phyloP scores from a whole-genome alignment of 768 basidiomycete species.

The Mycena latifolia region DNA sequence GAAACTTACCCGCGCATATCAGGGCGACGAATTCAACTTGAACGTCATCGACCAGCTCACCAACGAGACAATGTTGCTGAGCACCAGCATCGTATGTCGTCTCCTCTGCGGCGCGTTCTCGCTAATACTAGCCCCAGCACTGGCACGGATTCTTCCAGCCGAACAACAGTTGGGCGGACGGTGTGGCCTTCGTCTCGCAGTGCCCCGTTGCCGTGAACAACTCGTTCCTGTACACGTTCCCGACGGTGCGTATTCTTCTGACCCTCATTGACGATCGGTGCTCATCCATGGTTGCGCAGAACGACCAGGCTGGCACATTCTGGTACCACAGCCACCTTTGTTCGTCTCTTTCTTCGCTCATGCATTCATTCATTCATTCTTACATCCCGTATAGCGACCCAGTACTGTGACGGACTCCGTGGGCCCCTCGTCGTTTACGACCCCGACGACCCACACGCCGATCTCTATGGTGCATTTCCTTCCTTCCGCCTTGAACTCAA shows the following conservation, averaged over 20 bases:
- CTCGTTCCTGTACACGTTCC: slow-evolving; percentile 21
- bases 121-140: slow-evolving; percentile 8
- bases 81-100: slow-evolving; percentile 4
- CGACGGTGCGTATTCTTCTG: not conserved
- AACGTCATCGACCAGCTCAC: slow-evolving; percentile 16
- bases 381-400: slow-evolving; percentile 33
- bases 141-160: slow-evolving; percentile 26
- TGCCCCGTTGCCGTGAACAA: slow-evolving; percentile 13
- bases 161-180: slow-evolving; percentile 19
- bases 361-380: too few relatives aligned
- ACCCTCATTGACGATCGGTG: too few relatives aligned
- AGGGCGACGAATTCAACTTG: slow-evolving; percentile 20
- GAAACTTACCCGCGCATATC: not conserved
- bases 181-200: slow-evolving; percentile 5
- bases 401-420: slow-evolving; percentile 61
- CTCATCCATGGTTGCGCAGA: not conserved
- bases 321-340: slow-evolving; percentile 50
- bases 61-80: slow-evolving; percentile 21
- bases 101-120: not conserved
- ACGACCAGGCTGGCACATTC: slow-evolving; percentile 44
- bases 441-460: slow-evolving; percentile 12
- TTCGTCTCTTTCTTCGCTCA: too few relatives aligned
- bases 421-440: slow-evolving; percentile 53
- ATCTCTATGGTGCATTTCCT: slow-evolving; percentile 9
- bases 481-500: not conserved